Base-by-base conservation (phyloP, 148 eudicot genomes). In the Oxyria digyna region DNA sequence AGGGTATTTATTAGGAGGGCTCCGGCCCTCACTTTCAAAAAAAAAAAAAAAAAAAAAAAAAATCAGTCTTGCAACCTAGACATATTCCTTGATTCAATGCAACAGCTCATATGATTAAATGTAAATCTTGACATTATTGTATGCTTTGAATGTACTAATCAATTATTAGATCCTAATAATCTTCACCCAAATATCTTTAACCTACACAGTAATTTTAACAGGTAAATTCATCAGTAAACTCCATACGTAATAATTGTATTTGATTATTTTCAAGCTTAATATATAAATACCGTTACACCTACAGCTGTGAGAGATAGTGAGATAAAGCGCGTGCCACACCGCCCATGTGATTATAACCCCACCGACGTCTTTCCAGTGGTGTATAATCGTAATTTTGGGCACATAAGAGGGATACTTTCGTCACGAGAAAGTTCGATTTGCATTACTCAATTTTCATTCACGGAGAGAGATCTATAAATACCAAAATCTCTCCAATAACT, bases 391-490 rank as follows among this genome's bases (percentile, higher is more conserved):
- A 54, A 52, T 23, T 54, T 54, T 31, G n/a, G 15, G 31, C 27
- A 10, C 14, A 54, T 9, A 7, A 11, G 31, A 23, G 62, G 62
- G 62, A 24, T 10, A 54, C 5, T 54, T 54, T 24, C 4, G 32
- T 24, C 62, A 54, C 32, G 14, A 54, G 24, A 9, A 46, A 46
- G 6, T 20, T 54, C 62, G 23, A 46, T 4, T 9, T 24, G 31
- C 31, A 23, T 11, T 65, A 37, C 26, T 23, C 27, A 37, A 37
- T 35, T n/a, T 65, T 11, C 68, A 65, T 7, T 23, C 1, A 14
- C 68, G 43, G 31, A 54, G 31, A 52, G 62, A 54, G 62, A 65
- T 65, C 68, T 37, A 65, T 65, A 65, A 65, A 65, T 65, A 6
- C 35, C 32, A 41, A 33, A n/a, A 18, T 23, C 45, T 7, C 43